These are phyloP conservation scores for Coemansia sp. DNA, from an alignment of 371 early-diverging fungal genomes.

Conservation along the genomic window DNA sequence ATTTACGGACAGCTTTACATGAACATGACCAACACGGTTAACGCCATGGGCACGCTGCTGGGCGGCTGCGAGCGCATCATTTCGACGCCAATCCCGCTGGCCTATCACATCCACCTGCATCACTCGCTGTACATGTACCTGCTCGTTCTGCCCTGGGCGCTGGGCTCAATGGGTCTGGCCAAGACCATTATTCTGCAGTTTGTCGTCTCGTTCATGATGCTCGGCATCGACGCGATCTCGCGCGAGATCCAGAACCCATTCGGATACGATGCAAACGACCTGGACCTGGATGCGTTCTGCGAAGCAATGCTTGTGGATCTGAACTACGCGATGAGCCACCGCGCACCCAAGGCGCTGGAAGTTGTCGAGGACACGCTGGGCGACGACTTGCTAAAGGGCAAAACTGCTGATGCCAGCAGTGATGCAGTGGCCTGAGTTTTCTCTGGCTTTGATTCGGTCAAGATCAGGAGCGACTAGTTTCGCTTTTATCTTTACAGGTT, in stretches of 20 bases:
- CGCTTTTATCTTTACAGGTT: too few species aligned
- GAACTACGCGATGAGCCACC: slow-evolving; percentile 24
- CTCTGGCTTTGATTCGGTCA: too few species aligned
- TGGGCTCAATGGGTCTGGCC: slow-evolving; percentile 52
- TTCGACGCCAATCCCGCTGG: slow-evolving; percentile 78
- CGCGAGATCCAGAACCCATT: slow-evolving; percentile 77
- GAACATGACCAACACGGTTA: slow-evolving; percentile 23
- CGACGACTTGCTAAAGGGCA: background rate
- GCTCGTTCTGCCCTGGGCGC: slow-evolving; percentile 67
- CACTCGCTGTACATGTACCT: slow-evolving; percentile 71
- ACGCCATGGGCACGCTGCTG: slow-evolving; percentile 50
- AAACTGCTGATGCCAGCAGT: background rate
- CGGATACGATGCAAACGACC: slow-evolving; percentile 65
- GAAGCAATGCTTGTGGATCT: slow-evolving; percentile 43
- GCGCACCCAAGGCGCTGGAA: slow-evolving; percentile 24
- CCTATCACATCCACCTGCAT: slow-evolving; percentile 76
- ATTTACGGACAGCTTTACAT: slow-evolving; percentile 34
- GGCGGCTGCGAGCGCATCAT: slow-evolving; percentile 73
- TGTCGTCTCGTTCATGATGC: slow-evolving; percentile 65
- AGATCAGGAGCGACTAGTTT: too few species aligned
- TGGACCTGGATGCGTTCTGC: slow-evolving; percentile 50
- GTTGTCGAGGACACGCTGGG: slow-evolving; percentile 3
- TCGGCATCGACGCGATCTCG: slow-evolving; percentile 73
- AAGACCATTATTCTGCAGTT: slow-evolving; percentile 57
- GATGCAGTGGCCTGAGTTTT: too few species aligned